A percentile compares a stretch with the other conserved stretches of the same genome.
Evolutionary conservation across 2,329 filamentous ascomycete genomes (phyloP).

Genomic region (Cytospora piceae): DNA sequence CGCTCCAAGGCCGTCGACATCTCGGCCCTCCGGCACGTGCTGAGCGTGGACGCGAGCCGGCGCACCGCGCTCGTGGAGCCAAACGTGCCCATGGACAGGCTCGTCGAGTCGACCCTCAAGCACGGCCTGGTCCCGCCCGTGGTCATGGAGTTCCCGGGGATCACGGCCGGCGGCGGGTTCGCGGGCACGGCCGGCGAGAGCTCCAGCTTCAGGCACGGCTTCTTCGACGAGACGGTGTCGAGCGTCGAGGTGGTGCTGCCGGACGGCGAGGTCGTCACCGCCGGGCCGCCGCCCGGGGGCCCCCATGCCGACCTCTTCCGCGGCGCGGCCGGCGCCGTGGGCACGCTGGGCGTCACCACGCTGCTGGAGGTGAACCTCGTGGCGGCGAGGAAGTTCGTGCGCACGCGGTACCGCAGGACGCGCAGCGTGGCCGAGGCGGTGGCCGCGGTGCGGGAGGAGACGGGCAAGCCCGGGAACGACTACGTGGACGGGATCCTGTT

Average conservation of each 20-base stretch:
- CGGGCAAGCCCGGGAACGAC: constrained; percentile 54
- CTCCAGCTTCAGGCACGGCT: constrained; percentile 70
- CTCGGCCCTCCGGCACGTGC: constrained; percentile 63
- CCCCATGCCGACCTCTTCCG: constrained; percentile 60
- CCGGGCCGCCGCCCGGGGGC: constrained; percentile 36
- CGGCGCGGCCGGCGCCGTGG: constrained; percentile 69
- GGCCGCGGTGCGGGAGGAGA: constrained; percentile 53
- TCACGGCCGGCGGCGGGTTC: constrained; percentile 73
- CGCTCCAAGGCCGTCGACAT: constrained; percentile 62
- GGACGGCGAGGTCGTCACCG: constrained; percentile 64
- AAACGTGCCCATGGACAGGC: constrained; percentile 69
- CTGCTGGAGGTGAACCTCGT: constrained; percentile 67
- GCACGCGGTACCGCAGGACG: constrained; percentile 63
- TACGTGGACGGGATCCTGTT: constrained; percentile 78
- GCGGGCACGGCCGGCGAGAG: constrained; percentile 74
- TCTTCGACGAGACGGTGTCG: constrained; percentile 69
- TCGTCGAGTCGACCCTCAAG: constrained; percentile 68
- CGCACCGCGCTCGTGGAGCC: constrained; percentile 72
- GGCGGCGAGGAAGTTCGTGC: constrained; percentile 63
- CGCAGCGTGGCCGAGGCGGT: constrained; percentile 53
- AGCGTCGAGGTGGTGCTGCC: constrained; percentile 71
- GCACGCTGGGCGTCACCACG: constrained; percentile 70
- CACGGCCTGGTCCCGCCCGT: constrained; percentile 70
- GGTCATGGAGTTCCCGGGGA: constrained; percentile 77
- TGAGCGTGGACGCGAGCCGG: constrained; percentile 59